A percentile compares a stretch with the other conserved stretches of the same genome.
These are phyloP conservation scores for Vicia sativa DNA, from an alignment of 306 rosid genomes.

Conservation along the genomic window DNA sequence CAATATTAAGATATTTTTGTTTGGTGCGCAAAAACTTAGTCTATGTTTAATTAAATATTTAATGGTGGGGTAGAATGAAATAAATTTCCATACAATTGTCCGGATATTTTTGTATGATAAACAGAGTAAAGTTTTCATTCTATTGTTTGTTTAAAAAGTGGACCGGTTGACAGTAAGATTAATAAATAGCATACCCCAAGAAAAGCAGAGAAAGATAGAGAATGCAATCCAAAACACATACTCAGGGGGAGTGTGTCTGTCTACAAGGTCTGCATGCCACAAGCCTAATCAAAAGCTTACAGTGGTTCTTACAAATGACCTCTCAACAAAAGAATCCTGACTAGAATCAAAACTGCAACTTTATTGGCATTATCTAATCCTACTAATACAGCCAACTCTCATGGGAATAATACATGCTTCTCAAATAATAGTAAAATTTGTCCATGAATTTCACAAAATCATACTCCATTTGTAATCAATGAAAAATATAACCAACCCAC, in stretches of 20 bases:
- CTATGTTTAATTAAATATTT: not conserved
- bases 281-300: not conserved
- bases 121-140: slow-evolving; percentile 6
- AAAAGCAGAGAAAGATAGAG: slow-evolving; percentile 3
- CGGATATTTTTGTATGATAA: slow-evolving; percentile 13
- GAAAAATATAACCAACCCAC: slow-evolving; percentile 12
- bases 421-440: slow-evolving; percentile 5
- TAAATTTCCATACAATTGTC: not conserved
- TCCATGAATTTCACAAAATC: slow-evolving; percentile 5
- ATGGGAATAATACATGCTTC: not conserved
- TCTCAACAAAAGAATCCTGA: not conserved
- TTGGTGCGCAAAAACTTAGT: not conserved
- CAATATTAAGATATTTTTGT: slow-evolving; percentile 15
- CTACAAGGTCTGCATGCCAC: slow-evolving; percentile 23
- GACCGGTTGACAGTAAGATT: slow-evolving; percentile 1
- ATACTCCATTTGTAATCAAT: not conserved
- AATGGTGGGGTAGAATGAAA: not conserved
- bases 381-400: not conserved
- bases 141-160: not conserved
- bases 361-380: not conserved
- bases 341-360: slow-evolving; percentile 14
- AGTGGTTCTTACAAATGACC: slow-evolving; percentile 1
- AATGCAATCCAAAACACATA: slow-evolving; percentile 6
- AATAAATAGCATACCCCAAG: not conserved
- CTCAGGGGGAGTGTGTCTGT: not conserved